Base-by-base conservation (phyloP, 805 yeast genomes). In the Saccharomycopsis fodiens region DNA sequence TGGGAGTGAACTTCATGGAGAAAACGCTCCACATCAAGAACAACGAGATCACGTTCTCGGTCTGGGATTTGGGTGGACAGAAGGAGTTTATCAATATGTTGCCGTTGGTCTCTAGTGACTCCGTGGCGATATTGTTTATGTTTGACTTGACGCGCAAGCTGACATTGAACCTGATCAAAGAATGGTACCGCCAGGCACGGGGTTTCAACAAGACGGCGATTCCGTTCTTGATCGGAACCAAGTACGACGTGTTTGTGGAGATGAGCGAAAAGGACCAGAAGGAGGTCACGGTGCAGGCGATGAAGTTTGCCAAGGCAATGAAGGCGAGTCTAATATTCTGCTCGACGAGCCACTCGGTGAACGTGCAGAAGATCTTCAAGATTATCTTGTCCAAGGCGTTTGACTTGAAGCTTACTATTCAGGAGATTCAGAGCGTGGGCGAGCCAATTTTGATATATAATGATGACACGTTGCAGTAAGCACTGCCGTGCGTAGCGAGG, bases 61-160 rank as follows among this genome's bases (percentile, higher is more conserved):
- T 91, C 27, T 91, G 96, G 95, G 98, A 91, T 63, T 67, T 91
- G 10, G 98, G 98, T 20, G 98, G 98, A 1, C 95, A 89, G 56
- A 76, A 85, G 43, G 97, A 93, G 62, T 91, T 87, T 64, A 85
- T 88, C 45, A 91, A 91, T 61, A 91, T 91, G 98, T 68, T 93
- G 34, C 96, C 97, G 19, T 69, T 91, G 47, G 96, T 91, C 12
- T 82, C 94, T 13, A 79, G 83, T 53, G 97, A 89, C 51, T 93
- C 97, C 0, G 93, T 88, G 12, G 95, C 96, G 1, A 78, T 91
- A 21, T 69, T 91, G 36, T 88, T 89, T 57, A 79, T 85, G 81
- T 91, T 84, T 68, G 97, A 91, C 63, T 66, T 91, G 48, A 85
- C 96, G 1, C 72, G 96, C 39, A 85, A 84, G 52, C 77, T 88